Evolutionary conservation across 305 asterid genomes (phyloP).

Genomic region (Petunia hybrid): DNA sequence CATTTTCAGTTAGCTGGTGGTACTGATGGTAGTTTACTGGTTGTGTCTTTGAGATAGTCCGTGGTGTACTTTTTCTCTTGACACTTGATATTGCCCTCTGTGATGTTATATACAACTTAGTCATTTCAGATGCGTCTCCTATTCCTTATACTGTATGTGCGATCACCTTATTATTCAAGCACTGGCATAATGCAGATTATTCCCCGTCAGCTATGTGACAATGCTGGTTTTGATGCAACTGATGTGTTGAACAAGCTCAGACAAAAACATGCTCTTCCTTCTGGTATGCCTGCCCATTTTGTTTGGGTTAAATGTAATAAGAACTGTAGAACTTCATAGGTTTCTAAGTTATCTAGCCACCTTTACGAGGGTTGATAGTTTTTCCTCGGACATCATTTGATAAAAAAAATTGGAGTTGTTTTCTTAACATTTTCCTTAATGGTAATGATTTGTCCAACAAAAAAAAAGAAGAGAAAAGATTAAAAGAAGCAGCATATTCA

Average conservation of each 20-base stretch:
- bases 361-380: neutral
- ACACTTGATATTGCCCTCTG: constrained; percentile 14
- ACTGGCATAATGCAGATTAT: constrained; percentile 63
- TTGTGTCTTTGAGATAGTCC: neutral
- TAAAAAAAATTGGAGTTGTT: neutral
- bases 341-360: neutral
- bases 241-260: constrained; percentile 94
- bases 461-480: neutral
- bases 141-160: neutral
- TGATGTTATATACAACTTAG: neutral
- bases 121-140: constrained; percentile 6
- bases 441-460: neutral
- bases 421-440: constrained; percentile 22
- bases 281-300: constrained; percentile 57
- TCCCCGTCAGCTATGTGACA: constrained; percentile 96
- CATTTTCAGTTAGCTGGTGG: neutral
- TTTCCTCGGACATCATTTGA: neutral
- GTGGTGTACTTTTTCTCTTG: neutral
- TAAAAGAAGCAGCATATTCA: neutral
- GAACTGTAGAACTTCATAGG: neutral
- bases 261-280: constrained; percentile 92
- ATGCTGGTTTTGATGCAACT: constrained; percentile 98
- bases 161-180: constrained; percentile 2
- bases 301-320: no score
- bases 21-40: neutral